Conservation (phyloP, 2,329 filamentous ascomycete species). For the Coniella vitis region DNA sequence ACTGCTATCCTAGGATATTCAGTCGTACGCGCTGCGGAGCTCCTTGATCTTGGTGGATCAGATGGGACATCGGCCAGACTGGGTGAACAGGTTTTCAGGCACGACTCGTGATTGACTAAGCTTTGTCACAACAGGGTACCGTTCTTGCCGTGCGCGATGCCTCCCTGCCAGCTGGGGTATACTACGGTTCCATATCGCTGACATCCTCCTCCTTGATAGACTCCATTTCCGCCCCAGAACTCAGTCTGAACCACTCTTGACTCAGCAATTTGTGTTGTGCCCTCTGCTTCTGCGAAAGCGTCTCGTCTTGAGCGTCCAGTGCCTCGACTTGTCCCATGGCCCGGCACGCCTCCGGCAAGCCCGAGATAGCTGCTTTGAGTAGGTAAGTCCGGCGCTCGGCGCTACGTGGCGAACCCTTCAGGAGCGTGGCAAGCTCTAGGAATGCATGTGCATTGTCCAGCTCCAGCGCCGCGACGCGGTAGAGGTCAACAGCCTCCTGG, state of each 20-base stretch:
- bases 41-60: too few relatives aligned
- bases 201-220: slow-evolving; percentile 1
- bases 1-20: too few relatives aligned
- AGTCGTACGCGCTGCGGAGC: too few relatives aligned
- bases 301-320: slow-evolving; percentile 12
- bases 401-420: slow-evolving; percentile 18
- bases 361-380: slow-evolving; percentile 27
- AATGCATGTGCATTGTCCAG: slow-evolving; percentile 25
- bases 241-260: slow-evolving; percentile 22
- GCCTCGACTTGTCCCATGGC: slow-evolving; percentile 21
- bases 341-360: slow-evolving; percentile 21
- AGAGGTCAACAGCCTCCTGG: slow-evolving; percentile 19
- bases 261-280: slow-evolving; percentile 19
- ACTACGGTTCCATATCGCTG: neutral
- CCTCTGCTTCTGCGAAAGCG: slow-evolving; percentile 10
- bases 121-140: too few relatives aligned
- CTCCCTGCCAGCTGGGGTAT: neutral
- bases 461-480: slow-evolving; percentile 24
- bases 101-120: too few relatives aligned
- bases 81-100: too few relatives aligned
- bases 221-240: slow-evolving; percentile 4
- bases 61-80: too few relatives aligned
- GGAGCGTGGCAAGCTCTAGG: slow-evolving; percentile 22
- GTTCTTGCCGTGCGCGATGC: too few relatives aligned
- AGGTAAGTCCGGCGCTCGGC: slow-evolving; percentile 22